Base-by-base conservation (phyloP, 768 basidiomycete species). In the Crepidotus variabilis region DNA sequence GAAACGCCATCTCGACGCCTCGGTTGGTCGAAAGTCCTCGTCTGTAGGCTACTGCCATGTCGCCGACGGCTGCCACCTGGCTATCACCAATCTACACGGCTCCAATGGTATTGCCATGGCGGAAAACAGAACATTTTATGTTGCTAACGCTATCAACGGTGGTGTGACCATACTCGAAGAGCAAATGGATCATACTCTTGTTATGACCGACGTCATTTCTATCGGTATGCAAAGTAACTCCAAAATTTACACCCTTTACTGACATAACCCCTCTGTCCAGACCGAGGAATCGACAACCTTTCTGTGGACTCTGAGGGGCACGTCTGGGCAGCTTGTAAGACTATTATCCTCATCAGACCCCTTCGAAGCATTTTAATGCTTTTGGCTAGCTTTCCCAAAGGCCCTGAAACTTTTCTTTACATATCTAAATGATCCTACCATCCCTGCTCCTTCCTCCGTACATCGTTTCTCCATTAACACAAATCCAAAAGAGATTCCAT, bases 11-110 rank as follows among this genome's bases (percentile, higher is more conserved):
- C 28, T 33, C 18, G 24, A 51, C 20, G 16, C 18, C 2, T 18
- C 32, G 0, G 34, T 79, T 1, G 69, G 77, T 20, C 65, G 72
- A 23, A 62, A 69, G 36, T 64, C 64, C 1, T 74, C 81, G 39
- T 83, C 81, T 6, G 77, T 92, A 8, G 83, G 82, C 8, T 88
- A 84, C 67, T 91, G 90, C 64, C 76, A 88, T 56, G 66, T 76
- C 28, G 74, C 81, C 46, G 60, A 72, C 16, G 85, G 85, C 1
- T 92, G 89, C 69, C 86, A 83, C 60, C 67, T 79, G 50, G 87
- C 82, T 1, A 76, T 80, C 16, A 65, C 67, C 24, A 74, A 77
- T 18, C 66, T 88, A 54, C 72, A 67, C 48, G 75, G 72, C 50
- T 79, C 72, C 58, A 91, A 90, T 63, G 90, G 90, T 4, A 87